Evolutionary conservation across 1,284 basidiomycete species (phyloP), one percentile per base, ranked within the genome.

Genomic region (Melampsora allii-populina): DNA sequence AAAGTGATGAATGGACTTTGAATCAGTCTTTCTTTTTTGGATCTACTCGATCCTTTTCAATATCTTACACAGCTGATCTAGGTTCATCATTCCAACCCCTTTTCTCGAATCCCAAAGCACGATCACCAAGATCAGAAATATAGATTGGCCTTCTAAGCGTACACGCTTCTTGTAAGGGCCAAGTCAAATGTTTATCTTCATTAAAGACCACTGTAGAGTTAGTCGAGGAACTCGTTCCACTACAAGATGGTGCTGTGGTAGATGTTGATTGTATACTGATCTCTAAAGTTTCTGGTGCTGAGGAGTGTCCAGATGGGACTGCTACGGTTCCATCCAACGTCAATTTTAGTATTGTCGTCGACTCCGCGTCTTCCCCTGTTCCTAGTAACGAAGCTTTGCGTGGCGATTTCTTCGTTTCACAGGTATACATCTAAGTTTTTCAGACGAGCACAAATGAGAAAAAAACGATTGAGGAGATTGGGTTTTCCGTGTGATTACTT

Each of bases 91-190:
- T 27, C 68, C 68, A 72, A 27, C 68, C 68, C 19, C 68, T 45
- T 24, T 14, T 29, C 33, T 72, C 68, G 46, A 72, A 65, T 45
- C 63, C 63, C 21, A 56, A 24, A 6, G 68, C 61, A n/a, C 68
- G 60, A 24, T 50, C 46, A 48, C 68, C 68, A 42, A 72, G 29
- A 19, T 72, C 21, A 72, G 61, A 46, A 36, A 72, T 65, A 50
- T 72, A 65, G 21, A 72, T 72, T 12, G 68, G 68, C 31, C 58
- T 64, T 24, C 63, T 42, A 19, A 72, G 64, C 17, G 68, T 72
- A 24, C 68, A 72, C 31, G 63, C 68, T 46, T 72, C 68, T 65
- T 63, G 61, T 29, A 72, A 24, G 48, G 68, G 68, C 68, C 68
- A 72, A n/a, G 64, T 63, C 5, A 50, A 31, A 42, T 7, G 36